phyloP scores from a whole-genome alignment of 768 basidiomycete species.

The Infundibulicybe gibba region DNA sequence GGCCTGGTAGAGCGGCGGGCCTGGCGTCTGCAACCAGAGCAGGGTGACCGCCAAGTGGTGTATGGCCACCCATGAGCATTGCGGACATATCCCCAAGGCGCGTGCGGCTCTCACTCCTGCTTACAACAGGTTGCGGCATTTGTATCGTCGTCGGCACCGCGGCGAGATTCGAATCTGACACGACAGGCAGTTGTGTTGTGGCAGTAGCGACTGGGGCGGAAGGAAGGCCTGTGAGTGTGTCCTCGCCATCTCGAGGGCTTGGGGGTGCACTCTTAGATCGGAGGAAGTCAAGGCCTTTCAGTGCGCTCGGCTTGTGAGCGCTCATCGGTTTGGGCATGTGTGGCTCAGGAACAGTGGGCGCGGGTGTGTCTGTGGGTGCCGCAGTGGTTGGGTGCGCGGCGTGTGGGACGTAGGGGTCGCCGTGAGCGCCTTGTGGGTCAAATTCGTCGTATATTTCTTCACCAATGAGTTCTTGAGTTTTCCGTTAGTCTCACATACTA shows the following conservation, averaged over 20 bases:
- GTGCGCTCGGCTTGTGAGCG: constrained; percentile 30
- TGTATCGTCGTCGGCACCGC: background rate
- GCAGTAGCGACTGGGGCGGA: background rate
- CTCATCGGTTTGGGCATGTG: background rate
- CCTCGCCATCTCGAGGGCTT: constrained; percentile 34
- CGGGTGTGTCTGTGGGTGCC: constrained; percentile 12
- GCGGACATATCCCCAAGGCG: too few relatives aligned
- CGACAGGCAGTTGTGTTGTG: too few relatives aligned
- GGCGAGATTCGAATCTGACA: too few relatives aligned
- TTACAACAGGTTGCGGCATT: background rate
- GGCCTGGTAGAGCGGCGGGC: background rate
- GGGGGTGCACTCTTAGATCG: constrained; percentile 59
- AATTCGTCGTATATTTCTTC: constrained; percentile 94
- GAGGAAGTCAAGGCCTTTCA: constrained; percentile 48
- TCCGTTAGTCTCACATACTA: background rate
- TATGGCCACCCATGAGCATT: too few relatives aligned
- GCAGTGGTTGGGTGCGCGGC: constrained; percentile 12
- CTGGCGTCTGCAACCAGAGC: background rate
- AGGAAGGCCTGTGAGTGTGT: background rate
- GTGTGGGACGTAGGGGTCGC: constrained; percentile 34
- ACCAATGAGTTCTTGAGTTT: constrained; percentile 74
- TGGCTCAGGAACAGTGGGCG: constrained; percentile 3
- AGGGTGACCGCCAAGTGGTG: background rate
- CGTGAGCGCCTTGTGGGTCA: constrained; percentile 71
- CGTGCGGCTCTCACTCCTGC: background rate